phyloP scores from a whole-genome alignment of 75 land plant species.

The Sequoia sempervirens region DNA sequence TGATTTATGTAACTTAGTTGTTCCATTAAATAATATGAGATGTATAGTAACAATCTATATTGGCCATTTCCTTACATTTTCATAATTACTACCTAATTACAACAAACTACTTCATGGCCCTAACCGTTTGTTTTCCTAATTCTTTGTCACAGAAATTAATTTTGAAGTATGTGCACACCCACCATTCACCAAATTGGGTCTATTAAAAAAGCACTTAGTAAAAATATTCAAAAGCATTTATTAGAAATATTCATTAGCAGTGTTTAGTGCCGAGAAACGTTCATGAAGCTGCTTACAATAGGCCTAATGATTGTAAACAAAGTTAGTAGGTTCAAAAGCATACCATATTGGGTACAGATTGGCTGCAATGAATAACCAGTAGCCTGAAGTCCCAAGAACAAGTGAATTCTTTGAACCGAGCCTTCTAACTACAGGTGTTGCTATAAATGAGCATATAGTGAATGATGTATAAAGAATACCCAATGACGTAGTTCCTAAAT shows the following conservation, averaged over 20 bases:
- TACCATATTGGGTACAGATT: conserved; percentile 74
- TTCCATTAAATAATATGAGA: neutral
- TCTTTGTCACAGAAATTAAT: neutral
- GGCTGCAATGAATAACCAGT: conserved; percentile 73
- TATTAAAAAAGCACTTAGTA: neutral
- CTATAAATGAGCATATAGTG: conserved; percentile 66
- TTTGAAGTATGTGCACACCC: neutral
- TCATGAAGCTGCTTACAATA: no score
- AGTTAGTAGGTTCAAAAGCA: neutral
- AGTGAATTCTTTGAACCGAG: conserved; percentile 74
- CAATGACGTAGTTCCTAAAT: conserved; percentile 73
- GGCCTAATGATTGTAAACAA: neutral
- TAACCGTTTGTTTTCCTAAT: neutral
- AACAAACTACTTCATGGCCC: neutral
- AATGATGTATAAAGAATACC: conserved; percentile 83
- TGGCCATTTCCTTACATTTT: neutral
- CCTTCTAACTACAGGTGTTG: conserved; percentile 53
- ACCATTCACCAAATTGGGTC: neutral
- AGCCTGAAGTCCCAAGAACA: conserved; percentile 74
- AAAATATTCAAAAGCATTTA: neutral
- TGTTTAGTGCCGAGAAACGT: neutral
- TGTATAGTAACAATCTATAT: neutral
- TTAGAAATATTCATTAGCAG: neutral
- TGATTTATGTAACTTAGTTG: neutral
- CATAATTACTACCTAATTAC: neutral